These are phyloP conservation scores for Boletellus ananas DNA, from an alignment of 768 basidiomycete species.

Conservation along the genomic window DNA sequence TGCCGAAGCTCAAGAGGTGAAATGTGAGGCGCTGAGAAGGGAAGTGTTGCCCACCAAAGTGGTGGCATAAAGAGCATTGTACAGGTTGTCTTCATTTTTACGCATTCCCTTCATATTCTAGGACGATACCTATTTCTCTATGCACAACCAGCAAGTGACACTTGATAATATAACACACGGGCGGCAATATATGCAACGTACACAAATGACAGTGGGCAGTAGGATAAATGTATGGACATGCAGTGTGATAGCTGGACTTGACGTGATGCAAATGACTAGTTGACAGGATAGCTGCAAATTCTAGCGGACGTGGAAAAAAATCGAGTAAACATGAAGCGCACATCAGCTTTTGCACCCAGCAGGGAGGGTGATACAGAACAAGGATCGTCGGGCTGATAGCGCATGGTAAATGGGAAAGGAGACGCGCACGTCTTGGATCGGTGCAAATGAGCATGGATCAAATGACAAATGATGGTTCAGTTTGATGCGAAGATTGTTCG, in stretches of 20 bases:
- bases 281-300: constrained; percentile 25
- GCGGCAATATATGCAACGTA: constrained; percentile 26
- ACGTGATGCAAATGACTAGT: constrained; percentile 24
- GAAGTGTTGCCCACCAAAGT: constrained; percentile 30
- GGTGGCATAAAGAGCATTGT: constrained; percentile 3
- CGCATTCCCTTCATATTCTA: constrained; percentile 22
- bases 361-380: constrained; percentile 16
- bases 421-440: constrained; percentile 27
- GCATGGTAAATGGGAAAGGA: constrained; percentile 29
- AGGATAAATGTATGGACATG: constrained; percentile 25
- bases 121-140: constrained; percentile 13
- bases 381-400: constrained; percentile 23
- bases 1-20: constrained; percentile 56
- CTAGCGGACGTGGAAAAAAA: constrained; percentile 19
- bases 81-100: constrained; percentile 5
- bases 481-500: constrained; percentile 35
- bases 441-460: constrained; percentile 35
- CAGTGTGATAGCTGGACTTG: constrained; percentile 17
- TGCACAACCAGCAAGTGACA: not conserved
- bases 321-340: constrained; percentile 27
- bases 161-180: constrained; percentile 17
- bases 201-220: constrained; percentile 29
- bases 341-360: constrained; percentile 24
- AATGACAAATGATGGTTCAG: constrained; percentile 26
- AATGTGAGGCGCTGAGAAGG: constrained; percentile 48